Evolutionary conservation across 2,329 filamentous ascomycete species (phyloP), one percentile per base, ranked within the genome.

Genomic region (Mycosphaerella sp.): DNA sequence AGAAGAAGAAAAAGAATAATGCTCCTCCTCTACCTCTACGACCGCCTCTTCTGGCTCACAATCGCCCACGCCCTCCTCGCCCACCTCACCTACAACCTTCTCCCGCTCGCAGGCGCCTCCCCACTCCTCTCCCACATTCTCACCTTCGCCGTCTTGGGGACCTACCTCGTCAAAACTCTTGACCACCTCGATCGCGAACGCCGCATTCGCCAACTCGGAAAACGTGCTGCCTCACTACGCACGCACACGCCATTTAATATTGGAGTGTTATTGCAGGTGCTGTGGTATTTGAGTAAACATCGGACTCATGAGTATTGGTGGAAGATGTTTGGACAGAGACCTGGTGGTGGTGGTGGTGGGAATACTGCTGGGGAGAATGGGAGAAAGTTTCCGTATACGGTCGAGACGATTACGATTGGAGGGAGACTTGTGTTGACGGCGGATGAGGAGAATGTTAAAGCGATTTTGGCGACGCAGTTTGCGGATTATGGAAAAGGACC

Each of bases 401-500:
- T 78, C 39, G 87, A 92, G 70, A 69, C 73, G 9, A 76, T 75
- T 1, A 63, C 82, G 6, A 64, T 81, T 1, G 77, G 79, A 45
- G 68, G 73, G 45, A 81, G 87, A n/a, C 70, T 85, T 21, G 69
- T 95, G 55, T 78, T 93, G 65, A 95, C 91, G 0, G 80, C 81
- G 4, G 89, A 95, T 62, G 86, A 87, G 0, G 89, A 95, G 65
- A 95, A 95, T 67, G 86, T 95, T 74, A 95, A 95, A 70, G 88
- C 91, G 5, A 79, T 96, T 21, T 76, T 96, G n/a, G 87, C 90
- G 0, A 86, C 85, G 1, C 89, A 95, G 66, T 96, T 96, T 66
- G 73, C 73, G 40, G 87, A 95, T 66, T 96, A 84, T 67, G 91
- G 90, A 63, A 90, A 95, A 68, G 89, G 90, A 6, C 72, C 82